Conservation (phyloP, 805 yeast species). For the Clavispora fructus region DNA sequence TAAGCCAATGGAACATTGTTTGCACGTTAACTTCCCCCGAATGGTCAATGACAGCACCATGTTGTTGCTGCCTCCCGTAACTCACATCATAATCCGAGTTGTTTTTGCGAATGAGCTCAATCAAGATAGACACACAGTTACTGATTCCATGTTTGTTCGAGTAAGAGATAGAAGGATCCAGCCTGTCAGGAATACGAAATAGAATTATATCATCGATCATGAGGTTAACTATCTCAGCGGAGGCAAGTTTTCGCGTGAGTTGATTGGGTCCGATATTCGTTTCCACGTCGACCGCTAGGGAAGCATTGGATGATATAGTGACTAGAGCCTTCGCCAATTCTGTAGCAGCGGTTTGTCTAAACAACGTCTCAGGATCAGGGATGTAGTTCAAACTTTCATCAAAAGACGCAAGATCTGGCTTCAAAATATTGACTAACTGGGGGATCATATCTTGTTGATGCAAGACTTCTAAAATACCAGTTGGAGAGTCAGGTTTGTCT, state of each 20-base stretch:
- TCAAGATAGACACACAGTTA: slow-evolving; percentile 91
- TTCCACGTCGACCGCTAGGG: slow-evolving; percentile 70
- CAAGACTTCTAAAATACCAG: slow-evolving; percentile 76
- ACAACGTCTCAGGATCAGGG: slow-evolving; percentile 29
- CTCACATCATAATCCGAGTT: slow-evolving; percentile 92
- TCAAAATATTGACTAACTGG: slow-evolving; percentile 62
- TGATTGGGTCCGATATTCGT: slow-evolving; percentile 96
- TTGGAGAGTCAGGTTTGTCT: slow-evolving; percentile 84
- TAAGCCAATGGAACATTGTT: slow-evolving; percentile 41
- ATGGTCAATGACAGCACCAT: slow-evolving; percentile 19
- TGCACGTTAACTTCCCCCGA: slow-evolving; percentile 36
- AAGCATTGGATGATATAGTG: slow-evolving; percentile 81
- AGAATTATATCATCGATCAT: slow-evolving; percentile 72
- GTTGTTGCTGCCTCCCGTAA: slow-evolving; percentile 53
- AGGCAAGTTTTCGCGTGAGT: slow-evolving; percentile 83
- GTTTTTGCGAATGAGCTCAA: slow-evolving; percentile 90
- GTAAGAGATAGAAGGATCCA: neutral
- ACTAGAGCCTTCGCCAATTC: slow-evolving; percentile 93
- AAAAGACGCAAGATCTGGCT: slow-evolving; percentile 61
- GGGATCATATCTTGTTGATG: slow-evolving; percentile 71
- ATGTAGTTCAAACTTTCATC: slow-evolving; percentile 7
- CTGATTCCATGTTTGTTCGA: slow-evolving; percentile 82
- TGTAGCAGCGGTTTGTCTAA: slow-evolving; percentile 86
- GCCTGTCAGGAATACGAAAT: slow-evolving; percentile 12
- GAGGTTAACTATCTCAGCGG: slow-evolving; percentile 59